Conservation (phyloP, 345 rosid species). For the Eucalyptus cloeziana region DNA sequence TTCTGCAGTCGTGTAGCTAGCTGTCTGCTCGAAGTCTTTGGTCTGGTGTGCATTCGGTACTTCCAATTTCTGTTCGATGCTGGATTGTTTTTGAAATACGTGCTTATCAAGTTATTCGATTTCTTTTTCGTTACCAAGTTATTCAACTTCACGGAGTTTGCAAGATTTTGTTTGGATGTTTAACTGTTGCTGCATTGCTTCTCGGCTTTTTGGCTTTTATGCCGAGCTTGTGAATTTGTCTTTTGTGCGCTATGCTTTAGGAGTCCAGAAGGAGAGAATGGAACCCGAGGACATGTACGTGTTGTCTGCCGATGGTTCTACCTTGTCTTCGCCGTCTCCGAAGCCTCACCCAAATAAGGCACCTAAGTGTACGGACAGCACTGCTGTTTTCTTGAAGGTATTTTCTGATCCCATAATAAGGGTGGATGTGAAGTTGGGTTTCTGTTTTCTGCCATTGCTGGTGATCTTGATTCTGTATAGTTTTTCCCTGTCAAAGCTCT, state of each 20-base stretch:
- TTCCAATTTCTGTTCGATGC: neutral
- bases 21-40: neutral
- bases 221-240: neutral
- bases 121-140: neutral
- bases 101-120: neutral
- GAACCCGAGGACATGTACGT: constrained; percentile 86
- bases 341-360: constrained; percentile 81
- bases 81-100: neutral
- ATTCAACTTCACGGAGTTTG: neutral
- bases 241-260: constrained; percentile 8
- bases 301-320: constrained; percentile 54
- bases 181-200: neutral
- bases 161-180: neutral
- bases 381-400: constrained; percentile 87
- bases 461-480: neutral
- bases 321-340: constrained; percentile 60
- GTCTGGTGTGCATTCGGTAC: neutral
- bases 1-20: neutral
- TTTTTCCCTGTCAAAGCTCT: neutral
- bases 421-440: neutral
- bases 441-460: neutral
- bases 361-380: constrained; percentile 89
- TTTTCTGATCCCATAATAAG: neutral
- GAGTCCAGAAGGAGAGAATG: constrained; percentile 99
- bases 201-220: neutral